Base-by-base conservation (phyloP, 352 stramenopile genomes). In the Albugo laibachii region DNA sequence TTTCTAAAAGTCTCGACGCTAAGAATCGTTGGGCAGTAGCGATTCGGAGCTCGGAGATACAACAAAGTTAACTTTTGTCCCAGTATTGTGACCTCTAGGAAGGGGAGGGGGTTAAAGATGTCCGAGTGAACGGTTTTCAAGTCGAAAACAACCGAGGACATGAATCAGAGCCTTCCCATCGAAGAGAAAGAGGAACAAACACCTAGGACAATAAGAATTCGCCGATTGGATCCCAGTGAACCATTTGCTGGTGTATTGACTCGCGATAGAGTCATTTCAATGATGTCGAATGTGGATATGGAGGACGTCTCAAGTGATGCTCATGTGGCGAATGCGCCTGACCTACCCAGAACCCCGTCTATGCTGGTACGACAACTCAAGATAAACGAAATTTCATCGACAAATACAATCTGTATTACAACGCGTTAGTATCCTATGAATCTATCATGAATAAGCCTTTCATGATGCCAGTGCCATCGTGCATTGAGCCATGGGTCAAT, bases 41-140 rank as follows among this genome's bases (percentile, higher is more conserved):
- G 36, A 41, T 41, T 41, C 16, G 14, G 14, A 41, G 16, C 14
- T 14, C 16, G 36, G 36, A 41, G 16, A 41, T 41, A 41, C 36
- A 41, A 41, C 36, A 41, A 41, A 41, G 36, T 41, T 41, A 41
- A 41, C 36, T 41, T 41, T 41, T 14, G 36, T 41, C 36, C 14
- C 14, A 41, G 36, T 41, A 41, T 41, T 41, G 14, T 41, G 36
- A 14, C 16, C 14, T 16, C 16, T 41, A 14, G 36, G 36, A 41
- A 14, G 36, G 16, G 16, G 16, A 14, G 14, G 36, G 14, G 16
- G 14, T 14, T 41, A 14, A 41, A 41, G 36, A 41, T 16, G 16
- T 14, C 36, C 36, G 16, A 41, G n/a, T n/a, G n/a, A n/a, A n/a
- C n/a, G n/a, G n/a, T 16, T 14, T 41, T 41, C 36, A 41, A 41